Evolutionary conservation across 768 basidiomycete species (phyloP), one percentile per base, ranked within the genome.

Genomic region (Cyclocybe aegerita): DNA sequence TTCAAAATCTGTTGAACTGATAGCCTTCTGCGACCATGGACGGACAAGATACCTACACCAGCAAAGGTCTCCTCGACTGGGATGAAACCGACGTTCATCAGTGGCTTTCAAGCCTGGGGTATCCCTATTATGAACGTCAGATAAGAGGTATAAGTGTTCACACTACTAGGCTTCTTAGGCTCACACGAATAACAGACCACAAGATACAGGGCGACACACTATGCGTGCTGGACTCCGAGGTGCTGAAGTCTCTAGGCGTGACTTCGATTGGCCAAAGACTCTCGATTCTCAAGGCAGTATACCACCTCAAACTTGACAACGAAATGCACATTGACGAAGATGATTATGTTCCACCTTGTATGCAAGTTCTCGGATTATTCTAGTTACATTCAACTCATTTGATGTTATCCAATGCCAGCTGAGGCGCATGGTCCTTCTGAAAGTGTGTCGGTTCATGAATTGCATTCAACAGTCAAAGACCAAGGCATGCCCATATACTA

Each of bases 131-230:
- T 65, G 86, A 91, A 64, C 69, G 70, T 34, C 82, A 90, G 69
- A 80, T 98, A 60, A 79, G 77, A 77, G 90, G 92, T 90, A 50
- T 23, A 23, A 3, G 23, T 52, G 73, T 68, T 49, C 48, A 47
- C 39, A 39, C 46, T 55, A 43, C 23, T 5, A 23, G 55, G 49
- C 56, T 48, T 50, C 41, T 32, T 39, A 23, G 3, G 23, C 23
- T 23, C 36, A 7, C 40, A 37, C 63, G 36, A 37, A n/a, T 7
- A 35, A 48, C 31, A 96, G 95, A 93, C 62, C 88, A 99, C 65
- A 86, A 81, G 53, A 90, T 99, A 55, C 86, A 85, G 7, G 96
- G 96, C 39, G 93, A 97, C 53, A 82, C 90, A 2, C 78, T 99
- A 3, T 83, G 87, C 53, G 70, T 88, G 59, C 77, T 97, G 39